These are phyloP conservation scores for Lyophyllum shimeji DNA, from an alignment of 768 basidiomycete genomes.

Conservation along the genomic window DNA sequence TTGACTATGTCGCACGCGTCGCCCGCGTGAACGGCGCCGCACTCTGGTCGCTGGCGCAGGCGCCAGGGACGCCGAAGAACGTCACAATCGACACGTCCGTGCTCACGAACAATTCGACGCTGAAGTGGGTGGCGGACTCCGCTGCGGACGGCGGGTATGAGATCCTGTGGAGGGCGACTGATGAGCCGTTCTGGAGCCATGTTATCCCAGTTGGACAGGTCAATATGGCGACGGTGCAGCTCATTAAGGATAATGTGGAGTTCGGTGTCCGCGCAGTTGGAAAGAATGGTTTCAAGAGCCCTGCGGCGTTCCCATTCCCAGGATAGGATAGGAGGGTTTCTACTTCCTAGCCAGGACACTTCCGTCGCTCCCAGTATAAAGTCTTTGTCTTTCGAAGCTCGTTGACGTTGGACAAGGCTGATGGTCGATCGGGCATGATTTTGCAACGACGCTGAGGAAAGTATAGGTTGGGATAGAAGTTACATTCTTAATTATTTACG, in stretches of 20 bases:
- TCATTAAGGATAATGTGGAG: slow-evolving; percentile 53
- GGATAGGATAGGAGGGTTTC: background rate
- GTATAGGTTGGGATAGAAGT: slow-evolving; percentile 1
- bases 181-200: slow-evolving; percentile 47
- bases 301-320: slow-evolving; percentile 39
- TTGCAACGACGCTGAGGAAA: background rate
- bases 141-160: slow-evolving; percentile 46
- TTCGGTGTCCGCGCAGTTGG: slow-evolving; percentile 51
- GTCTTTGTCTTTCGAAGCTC: too few relatives aligned
- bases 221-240: slow-evolving; percentile 35
- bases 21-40: slow-evolving; percentile 52
- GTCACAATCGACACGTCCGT: slow-evolving; percentile 45
- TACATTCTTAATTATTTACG: slow-evolving; percentile 16
- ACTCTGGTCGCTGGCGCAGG: slow-evolving; percentile 55
- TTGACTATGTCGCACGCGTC: slow-evolving; percentile 50
- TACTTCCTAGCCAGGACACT: too few relatives aligned
- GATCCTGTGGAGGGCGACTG: slow-evolving; percentile 50
- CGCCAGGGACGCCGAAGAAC: slow-evolving; percentile 52
- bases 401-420: too few relatives aligned
- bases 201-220: slow-evolving; percentile 48
- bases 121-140: slow-evolving; percentile 43
- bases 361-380: too few relatives aligned
- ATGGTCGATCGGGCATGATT: background rate
- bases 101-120: slow-evolving; percentile 54
- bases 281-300: slow-evolving; percentile 50